Percentiles rank a stretch among this genome's conserved stretches.
phyloP scores from a whole-genome alignment of 768 basidiomycete genomes.

The Mycena polygramma region DNA sequence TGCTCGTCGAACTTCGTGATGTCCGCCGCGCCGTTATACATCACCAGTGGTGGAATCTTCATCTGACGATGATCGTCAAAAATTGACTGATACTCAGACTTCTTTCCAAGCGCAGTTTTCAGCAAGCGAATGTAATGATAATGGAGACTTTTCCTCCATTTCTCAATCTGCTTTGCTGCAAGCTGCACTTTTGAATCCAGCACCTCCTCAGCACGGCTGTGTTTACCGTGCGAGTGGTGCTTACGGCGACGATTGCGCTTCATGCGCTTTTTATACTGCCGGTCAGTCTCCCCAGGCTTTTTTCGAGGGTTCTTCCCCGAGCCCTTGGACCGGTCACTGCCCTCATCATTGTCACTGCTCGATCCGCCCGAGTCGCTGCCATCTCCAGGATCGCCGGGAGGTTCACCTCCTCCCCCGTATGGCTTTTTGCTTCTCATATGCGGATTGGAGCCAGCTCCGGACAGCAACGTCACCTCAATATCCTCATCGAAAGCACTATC shows the following conservation, averaged over 20 bases:
- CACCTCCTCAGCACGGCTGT: neutral
- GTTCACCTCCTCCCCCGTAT: neutral
- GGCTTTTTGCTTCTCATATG: neutral
- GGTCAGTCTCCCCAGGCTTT: neutral
- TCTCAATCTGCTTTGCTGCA: neutral
- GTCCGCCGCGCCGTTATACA: neutral
- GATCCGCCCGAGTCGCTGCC: no score
- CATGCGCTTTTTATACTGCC: neutral
- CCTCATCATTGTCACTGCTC: neutral
- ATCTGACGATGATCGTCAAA: neutral
- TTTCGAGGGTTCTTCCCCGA: neutral
- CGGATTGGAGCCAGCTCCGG: neutral
- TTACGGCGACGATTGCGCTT: neutral
- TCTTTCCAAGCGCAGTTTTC: neutral
- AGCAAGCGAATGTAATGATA: neutral
- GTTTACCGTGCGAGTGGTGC: conserved; percentile 5
- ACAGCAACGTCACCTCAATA: neutral
- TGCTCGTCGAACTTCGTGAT: conserved; percentile 8
- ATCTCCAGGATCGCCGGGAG: neutral
- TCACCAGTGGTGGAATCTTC: neutral
- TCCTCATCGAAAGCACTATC: neutral
- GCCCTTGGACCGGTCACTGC: neutral
- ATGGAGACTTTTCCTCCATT: neutral
- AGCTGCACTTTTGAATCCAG: neutral
- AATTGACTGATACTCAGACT: neutral